Base-by-base conservation (phyloP, 257 asterid species). In the Buddleja alternifolia region DNA sequence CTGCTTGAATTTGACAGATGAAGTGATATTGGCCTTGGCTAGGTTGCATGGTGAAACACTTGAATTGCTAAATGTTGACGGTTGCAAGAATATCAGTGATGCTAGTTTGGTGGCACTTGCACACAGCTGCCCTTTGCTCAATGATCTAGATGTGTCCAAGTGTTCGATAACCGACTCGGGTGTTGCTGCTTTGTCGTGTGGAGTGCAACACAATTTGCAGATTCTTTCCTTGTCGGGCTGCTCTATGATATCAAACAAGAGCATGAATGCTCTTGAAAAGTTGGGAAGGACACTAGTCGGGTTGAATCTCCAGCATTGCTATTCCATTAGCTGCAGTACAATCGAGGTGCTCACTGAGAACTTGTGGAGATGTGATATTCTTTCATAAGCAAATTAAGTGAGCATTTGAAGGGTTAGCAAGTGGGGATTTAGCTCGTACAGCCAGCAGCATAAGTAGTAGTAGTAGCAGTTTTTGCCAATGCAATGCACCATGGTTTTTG, bases 311-410 rank as follows among this genome's bases (percentile, higher is more conserved):
- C 96, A 79, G 69, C 88, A 80, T 68, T 94, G 97, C 88, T 75
- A 69, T 12, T 76, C 84, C 60, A 83, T 94, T 3, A 80, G 86
- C 77, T 66, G 83, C 90, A 78, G 81, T 41, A 46, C 46, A 9
- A 56, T 91, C n/a, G 89, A 86, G 72, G 53, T 68, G 59, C 96
- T 94, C 40, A 81, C 86, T 0, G 96, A 80, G 79, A 83, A 75
- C 74, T 69, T 90, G 60, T 87, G 96, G 93, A 83, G 89, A 70
- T 94, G 99, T 57, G 96, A 94, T 75, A 82, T 94, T 75, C 96
- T 94, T 12, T 86, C 87, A 21, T 92, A 66, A 80, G 46, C 61
- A 51, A 16, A 17, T 37, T 47, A 39, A 55, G 53, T 29, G 20
- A 42, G 55, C 39, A 63, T 25, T 15, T 5, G 52, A 4, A 20